Evolutionary conservation across 495 filamentous ascomycete species (phyloP).

Genomic region (Tuber brumale): DNA sequence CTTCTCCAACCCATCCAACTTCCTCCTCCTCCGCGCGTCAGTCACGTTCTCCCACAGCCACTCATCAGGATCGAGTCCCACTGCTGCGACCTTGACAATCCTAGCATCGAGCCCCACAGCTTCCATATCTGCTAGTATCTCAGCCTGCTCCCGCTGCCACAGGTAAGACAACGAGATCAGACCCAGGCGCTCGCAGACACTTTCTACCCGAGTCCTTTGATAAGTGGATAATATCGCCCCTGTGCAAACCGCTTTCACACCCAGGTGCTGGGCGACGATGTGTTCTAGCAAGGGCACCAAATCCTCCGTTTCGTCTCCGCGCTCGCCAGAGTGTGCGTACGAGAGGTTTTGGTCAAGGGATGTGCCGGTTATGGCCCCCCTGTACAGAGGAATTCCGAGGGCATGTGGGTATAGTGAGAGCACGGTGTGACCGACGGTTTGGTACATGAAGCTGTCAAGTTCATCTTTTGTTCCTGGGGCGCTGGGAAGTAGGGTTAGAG

Average conservation of each 20-base stretch:
- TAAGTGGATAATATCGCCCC: constrained; percentile 93
- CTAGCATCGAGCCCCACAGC: constrained; percentile 68
- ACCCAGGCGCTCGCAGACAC: constrained; percentile 68
- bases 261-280: constrained; percentile 60
- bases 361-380: constrained; percentile 61
- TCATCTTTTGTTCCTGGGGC: constrained; percentile 43
- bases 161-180: constrained; percentile 76
- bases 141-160: constrained; percentile 72
- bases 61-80: constrained; percentile 65
- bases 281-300: constrained; percentile 63
- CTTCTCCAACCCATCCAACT: constrained; percentile 57
- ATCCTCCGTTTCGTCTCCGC: constrained; percentile 76
- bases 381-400: constrained; percentile 71
- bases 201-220: constrained; percentile 89
- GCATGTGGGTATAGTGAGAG: constrained; percentile 78
- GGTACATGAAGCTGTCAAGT: constrained; percentile 97
- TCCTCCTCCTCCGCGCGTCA: constrained; percentile 48
- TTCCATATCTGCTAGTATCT: constrained; percentile 74
- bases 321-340: constrained; percentile 44
- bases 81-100: constrained; percentile 90
- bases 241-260: constrained; percentile 74
- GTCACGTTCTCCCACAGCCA: constrained; percentile 79
- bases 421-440: constrained; percentile 83
- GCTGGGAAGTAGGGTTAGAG: constrained; percentile 7
- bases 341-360: constrained; percentile 60